Evolutionary conservation across 1,139 yeast species (phyloP).

Genomic region (Lodderomyces orthopsilosis): DNA sequence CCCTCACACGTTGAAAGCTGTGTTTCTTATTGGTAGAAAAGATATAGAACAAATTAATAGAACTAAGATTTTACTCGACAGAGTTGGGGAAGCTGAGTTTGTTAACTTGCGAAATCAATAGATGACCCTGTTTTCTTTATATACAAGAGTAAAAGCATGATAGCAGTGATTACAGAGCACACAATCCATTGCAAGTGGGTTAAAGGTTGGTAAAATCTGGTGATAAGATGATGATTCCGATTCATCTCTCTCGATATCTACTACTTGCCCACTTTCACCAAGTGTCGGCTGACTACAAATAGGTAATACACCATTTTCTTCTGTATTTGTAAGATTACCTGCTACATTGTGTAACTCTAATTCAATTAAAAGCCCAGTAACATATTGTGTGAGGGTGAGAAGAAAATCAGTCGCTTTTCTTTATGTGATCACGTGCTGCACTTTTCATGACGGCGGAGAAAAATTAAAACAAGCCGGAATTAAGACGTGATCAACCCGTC

Average conservation of each 20-base stretch:
- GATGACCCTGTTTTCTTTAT: too few species aligned
- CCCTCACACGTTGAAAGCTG: not conserved
- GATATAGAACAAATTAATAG: too few species aligned
- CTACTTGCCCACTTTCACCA: not conserved
- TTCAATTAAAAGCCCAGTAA: not conserved
- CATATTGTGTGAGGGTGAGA: not conserved
- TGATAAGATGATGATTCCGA: not conserved
- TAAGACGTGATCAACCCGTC: too few species aligned
- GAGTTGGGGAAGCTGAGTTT: too few species aligned
- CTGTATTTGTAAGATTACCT: not conserved
- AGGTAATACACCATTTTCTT: not conserved
- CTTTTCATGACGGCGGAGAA: not conserved
- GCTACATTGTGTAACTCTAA: not conserved
- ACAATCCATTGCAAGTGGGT: not conserved
- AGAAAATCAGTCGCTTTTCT: too few species aligned
- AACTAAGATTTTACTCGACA: too few species aligned
- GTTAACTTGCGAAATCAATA: too few species aligned
- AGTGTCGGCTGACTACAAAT: not conserved
- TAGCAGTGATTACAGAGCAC: too few species aligned
- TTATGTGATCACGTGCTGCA: not conserved
- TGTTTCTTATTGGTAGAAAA: too few species aligned
- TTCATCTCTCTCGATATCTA: not conserved
- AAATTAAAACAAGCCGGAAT: too few species aligned
- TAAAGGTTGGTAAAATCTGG: conserved; percentile 3
- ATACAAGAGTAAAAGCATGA: too few species aligned